These are phyloP conservation scores for Meyerozyma elateridarum DNA, from an alignment of 1,139 yeast species.

Conservation along the genomic window DNA sequence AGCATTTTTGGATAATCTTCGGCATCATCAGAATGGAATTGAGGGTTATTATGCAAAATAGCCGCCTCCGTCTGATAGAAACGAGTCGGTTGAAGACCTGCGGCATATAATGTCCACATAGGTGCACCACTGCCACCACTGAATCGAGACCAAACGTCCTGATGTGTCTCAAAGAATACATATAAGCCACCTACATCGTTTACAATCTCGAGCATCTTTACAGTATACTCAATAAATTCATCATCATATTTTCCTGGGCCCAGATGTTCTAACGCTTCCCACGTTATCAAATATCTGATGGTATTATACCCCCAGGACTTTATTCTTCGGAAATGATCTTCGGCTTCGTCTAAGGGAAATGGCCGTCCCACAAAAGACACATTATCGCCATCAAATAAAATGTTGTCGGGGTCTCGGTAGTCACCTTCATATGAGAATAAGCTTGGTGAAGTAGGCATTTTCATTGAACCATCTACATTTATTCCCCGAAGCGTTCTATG, in stretches of 20 bases:
- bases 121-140: slow-evolving; percentile 98
- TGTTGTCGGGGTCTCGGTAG: slow-evolving; percentile 35
- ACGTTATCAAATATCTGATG: slow-evolving; percentile 70
- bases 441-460: slow-evolving; percentile 59
- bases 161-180: slow-evolving; percentile 85
- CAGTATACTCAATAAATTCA: slow-evolving; percentile 67
- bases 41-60: slow-evolving; percentile 55
- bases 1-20: slow-evolving; percentile 72
- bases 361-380: slow-evolving; percentile 84
- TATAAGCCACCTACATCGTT: slow-evolving; percentile 67
- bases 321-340: slow-evolving; percentile 60
- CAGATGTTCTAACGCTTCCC: slow-evolving; percentile 90
- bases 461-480: slow-evolving; percentile 74
- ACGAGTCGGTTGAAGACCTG: slow-evolving; percentile 75
- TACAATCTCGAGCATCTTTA: slow-evolving; percentile 55
- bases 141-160: slow-evolving; percentile 90
- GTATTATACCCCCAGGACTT: slow-evolving; percentile 81
- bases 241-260: slow-evolving; percentile 86
- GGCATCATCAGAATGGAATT: slow-evolving; percentile 30
- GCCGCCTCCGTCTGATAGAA: slow-evolving; percentile 72
- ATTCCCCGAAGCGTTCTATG: slow-evolving; percentile 69
- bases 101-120: slow-evolving; percentile 92
- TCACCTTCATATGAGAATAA: slow-evolving; percentile 49
- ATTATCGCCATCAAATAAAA: slow-evolving; percentile 63
- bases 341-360: slow-evolving; percentile 69